Evolutionary conservation across 768 basidiomycete species (phyloP), one percentile per base, ranked within the genome.

Genomic region (Lactifluus hygrophoroides): DNA sequence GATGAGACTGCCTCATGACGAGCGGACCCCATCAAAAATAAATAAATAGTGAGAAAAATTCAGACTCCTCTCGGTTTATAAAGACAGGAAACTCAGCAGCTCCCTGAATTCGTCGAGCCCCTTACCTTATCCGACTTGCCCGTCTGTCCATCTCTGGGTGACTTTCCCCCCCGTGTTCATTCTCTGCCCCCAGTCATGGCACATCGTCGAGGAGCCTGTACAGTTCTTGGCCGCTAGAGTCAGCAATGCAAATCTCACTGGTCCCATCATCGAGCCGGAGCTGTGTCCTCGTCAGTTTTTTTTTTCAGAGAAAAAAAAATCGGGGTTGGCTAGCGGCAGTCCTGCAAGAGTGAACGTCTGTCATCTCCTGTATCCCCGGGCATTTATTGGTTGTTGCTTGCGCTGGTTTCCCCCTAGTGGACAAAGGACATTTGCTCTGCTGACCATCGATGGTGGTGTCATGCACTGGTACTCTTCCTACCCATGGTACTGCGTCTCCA

Each of bases 391-490:
- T 40, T 7, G 48, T 40, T 7, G 42, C 16, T 35, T 23, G 48
- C 10, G 28, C 58, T 21, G 14, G 35, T 30, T 38, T 46, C n/a
- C 19, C n/a, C 32, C 42, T 16, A 44, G 28, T 8, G n/a, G 34
- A 23, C 25, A 23, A 49, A 27, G n/a, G 37, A 34, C 49, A 5
- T 51, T 34, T 51, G 16, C 23, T n/a, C 25, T 11, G 28, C 50
- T 28, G 43, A 17, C 59, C 46, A 23, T 27, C 54, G 59, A 34
- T 27, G 9, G 44, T 42, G 14, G 14, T 35, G 44, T 21, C 44
- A 56, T 51, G 48, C 48, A 61, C 68, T 69, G 69, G 62, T 56
- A 49, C 52, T 64, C 70, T 69, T 67, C 70, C 69, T 64, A 64
- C 67, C 66, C 64, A 61, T 70, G 67, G 70, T 64, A 64, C 51